Base-by-base conservation (phyloP, 1,284 basidiomycete genomes). In the Puccinia hordei region DNA sequence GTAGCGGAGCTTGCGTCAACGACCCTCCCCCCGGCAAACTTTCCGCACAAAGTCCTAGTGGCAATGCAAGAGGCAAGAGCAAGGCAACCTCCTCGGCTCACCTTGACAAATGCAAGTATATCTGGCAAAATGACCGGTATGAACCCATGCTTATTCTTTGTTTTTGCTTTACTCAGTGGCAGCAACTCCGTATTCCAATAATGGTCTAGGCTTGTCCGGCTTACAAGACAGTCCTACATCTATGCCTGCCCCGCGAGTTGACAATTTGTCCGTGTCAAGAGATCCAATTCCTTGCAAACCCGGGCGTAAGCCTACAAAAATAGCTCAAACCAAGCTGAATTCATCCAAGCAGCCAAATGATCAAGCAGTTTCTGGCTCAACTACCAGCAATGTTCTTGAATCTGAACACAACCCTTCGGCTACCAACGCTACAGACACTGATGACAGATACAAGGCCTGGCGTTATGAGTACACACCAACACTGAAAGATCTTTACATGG, bases 401-500 rank as follows among this genome's bases (percentile, higher is more conserved):
- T 22, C 55, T 51, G 78, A 80, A 2, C 49, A 46, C 24, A 71
- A 19, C 10, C 27, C 30, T 17, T 35, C 49, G 17, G 55, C 59
- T 49, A n/a, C 38, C 17, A 80, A 63, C 22, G 27, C 27, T 44
- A n/a, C 57, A 33, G 79, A 81, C 24, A n/a, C 33, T 10, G 82
- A 82, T 51, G 84, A 85, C 24, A 72, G 81, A 69, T 84, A 83
- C 76, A 83, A 84, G 66, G 57, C 82, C 1, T 85, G 84, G 84
- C 81, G 82, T 76, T 84, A 82, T 79, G 84, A 85, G 81, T 85
- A 82, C 55, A 84, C 84, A 46, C 80, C 82, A 2, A 74, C 83
- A 44, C 33, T 46, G 30, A 80, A 73, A 55, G 78, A 80, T 63
- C 44, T 71, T 1, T 80, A 80, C 59, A 12, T 80, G 49, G 78